A percentile compares a stretch with the other conserved stretches of the same genome.
Evolutionary conservation across 345 rosid species (phyloP).

Genomic region (Pistacia integerrima): DNA sequence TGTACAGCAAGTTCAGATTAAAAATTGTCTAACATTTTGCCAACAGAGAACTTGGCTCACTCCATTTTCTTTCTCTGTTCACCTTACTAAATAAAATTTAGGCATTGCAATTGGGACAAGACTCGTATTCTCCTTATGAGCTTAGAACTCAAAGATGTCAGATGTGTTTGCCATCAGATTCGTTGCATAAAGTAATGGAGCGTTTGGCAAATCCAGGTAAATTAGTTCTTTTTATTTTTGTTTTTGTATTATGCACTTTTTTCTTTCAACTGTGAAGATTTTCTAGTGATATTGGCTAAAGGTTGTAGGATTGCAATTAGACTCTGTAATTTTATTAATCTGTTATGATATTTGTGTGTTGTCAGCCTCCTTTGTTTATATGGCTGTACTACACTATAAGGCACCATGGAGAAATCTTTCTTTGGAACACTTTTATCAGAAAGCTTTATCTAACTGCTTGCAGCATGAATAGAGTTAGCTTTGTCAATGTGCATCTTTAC

Average conservation of each 20-base stretch:
- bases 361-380: background rate
- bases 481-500: background rate
- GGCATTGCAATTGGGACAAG: slow-evolving; percentile 82
- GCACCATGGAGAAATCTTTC: background rate
- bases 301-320: background rate
- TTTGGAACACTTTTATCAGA: background rate
- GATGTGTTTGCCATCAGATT: slow-evolving; percentile 76
- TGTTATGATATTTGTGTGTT: background rate
- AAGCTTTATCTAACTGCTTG: background rate
- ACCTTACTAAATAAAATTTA: slow-evolving; percentile 16
- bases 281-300: slow-evolving; percentile 10
- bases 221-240: background rate
- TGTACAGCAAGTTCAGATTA: background rate
- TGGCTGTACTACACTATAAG: background rate
- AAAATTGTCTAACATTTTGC: background rate
- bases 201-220: slow-evolving; percentile 66
- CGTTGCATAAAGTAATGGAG: slow-evolving; percentile 75
- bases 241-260: background rate
- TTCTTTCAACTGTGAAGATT: background rate
- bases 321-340: background rate
- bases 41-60: background rate
- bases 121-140: slow-evolving; percentile 48
- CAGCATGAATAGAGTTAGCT: background rate
- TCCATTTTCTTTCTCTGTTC: background rate
- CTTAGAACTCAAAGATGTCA: slow-evolving; percentile 66